A percentile compares a stretch with the other conserved stretches of the same genome.
These are phyloP conservation scores for Cytospora schulzeri DNA, from an alignment of 2,329 filamentous ascomycete genomes.

Conservation along the genomic window DNA sequence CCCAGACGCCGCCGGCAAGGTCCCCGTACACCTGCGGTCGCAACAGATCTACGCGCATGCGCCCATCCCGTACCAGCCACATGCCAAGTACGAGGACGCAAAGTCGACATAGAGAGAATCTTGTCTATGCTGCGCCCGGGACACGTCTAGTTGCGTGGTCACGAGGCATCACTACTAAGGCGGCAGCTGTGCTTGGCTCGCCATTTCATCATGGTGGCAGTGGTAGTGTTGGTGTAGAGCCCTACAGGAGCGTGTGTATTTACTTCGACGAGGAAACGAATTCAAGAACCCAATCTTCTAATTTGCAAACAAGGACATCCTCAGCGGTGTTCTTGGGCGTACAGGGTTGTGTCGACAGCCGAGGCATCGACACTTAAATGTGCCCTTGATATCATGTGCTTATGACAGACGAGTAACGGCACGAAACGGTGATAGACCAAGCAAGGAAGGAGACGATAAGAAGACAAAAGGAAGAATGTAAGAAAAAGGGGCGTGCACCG, in stretches of 20 bases:
- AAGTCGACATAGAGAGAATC: constrained; percentile 12
- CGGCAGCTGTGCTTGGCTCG: not conserved
- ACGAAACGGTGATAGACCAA: too few species aligned
- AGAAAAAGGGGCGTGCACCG: too few species aligned
- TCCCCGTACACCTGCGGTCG: constrained; percentile 73
- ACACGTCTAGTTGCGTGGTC: not conserved
- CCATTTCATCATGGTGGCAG: not conserved
- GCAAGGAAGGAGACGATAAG: too few species aligned
- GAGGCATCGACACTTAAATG: not conserved
- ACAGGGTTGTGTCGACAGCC: not conserved
- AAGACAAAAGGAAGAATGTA: too few species aligned
- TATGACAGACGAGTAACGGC: too few species aligned
- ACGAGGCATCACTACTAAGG: not conserved
- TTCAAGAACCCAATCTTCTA: not conserved
- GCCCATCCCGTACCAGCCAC: constrained; percentile 39
- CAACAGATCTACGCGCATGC: constrained; percentile 62
- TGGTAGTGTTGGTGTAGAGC: too few species aligned
- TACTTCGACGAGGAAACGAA: not conserved
- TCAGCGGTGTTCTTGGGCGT: not conserved
- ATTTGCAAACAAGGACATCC: not conserved
- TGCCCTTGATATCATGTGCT: too few species aligned
- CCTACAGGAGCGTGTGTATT: not conserved
- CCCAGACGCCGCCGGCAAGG: constrained; percentile 71
- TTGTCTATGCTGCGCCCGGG: not conserved
- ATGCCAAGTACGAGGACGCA: constrained; percentile 23